Percentiles rank a stretch among this genome's conserved stretches.
phyloP scores from a whole-genome alignment of 768 basidiomycete genomes.

The Coprinopsis marcescibilis region DNA sequence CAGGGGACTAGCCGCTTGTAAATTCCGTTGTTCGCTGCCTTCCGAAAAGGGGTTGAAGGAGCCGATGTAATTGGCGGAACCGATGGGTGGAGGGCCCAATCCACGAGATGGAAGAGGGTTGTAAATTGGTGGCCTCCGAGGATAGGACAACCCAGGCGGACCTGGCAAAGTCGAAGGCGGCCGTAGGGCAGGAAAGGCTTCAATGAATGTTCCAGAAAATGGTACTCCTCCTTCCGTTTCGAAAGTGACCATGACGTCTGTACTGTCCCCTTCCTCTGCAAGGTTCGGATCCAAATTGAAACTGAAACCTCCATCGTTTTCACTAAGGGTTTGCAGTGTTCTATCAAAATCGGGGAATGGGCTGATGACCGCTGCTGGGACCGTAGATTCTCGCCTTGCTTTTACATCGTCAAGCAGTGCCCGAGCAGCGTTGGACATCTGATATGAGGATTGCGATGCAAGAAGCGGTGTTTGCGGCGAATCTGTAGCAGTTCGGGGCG shows the following conservation, averaged over 20 bases:
- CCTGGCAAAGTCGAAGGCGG: constrained; percentile 31
- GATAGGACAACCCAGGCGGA: constrained; percentile 51
- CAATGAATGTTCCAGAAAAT: constrained; percentile 59
- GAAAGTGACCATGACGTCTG: constrained; percentile 42
- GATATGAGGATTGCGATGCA: constrained; percentile 63
- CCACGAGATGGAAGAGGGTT: constrained; percentile 31
- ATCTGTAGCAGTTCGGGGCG: constrained; percentile 41
- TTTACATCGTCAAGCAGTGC: constrained; percentile 82
- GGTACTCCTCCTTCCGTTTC: constrained; percentile 50
- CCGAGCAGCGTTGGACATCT: constrained; percentile 82
- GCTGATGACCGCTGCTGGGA: constrained; percentile 36
- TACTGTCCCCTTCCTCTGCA: constrained; percentile 40
- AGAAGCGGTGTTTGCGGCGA: constrained; percentile 47
- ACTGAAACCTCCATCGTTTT: constrained; percentile 69
- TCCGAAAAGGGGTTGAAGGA: constrained; percentile 83
- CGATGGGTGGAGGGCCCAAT: constrained; percentile 20
- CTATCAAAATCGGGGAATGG: constrained; percentile 90
- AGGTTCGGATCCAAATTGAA: constrained; percentile 83
- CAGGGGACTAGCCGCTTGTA: constrained; percentile 22
- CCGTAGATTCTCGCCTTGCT: constrained; percentile 58
- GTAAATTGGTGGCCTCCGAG: constrained; percentile 49
- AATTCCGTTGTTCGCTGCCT: constrained; percentile 36
- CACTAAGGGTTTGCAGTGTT: constrained; percentile 67
- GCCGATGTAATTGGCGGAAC: constrained; percentile 55
- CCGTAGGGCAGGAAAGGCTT: constrained; percentile 64